Evolutionary conservation across 2,329 filamentous ascomycete genomes (phyloP).

Genomic region (Pseudogymnoascus sp.): DNA sequence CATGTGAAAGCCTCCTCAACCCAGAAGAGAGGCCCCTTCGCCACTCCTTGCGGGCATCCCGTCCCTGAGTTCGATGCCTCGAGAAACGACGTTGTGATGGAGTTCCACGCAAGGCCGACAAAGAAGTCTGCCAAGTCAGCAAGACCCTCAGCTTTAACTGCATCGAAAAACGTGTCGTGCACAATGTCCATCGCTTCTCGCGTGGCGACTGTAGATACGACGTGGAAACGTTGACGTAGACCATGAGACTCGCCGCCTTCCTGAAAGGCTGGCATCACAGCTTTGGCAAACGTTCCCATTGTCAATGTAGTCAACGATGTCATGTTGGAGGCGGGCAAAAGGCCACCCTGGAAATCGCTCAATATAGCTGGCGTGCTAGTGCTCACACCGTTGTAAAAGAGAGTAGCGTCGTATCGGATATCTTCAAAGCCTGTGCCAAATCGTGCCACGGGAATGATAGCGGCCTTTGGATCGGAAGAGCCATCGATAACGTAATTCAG

Average conservation of each 20-base stretch:
- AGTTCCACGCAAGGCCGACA: conserved; percentile 14
- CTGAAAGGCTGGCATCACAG: conserved; percentile 13
- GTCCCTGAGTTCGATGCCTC: conserved; percentile 11
- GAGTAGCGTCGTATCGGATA: conserved; percentile 12
- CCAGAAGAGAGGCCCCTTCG: conserved; percentile 17
- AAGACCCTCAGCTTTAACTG: conserved; percentile 3
- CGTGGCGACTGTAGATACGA: conserved; percentile 12
- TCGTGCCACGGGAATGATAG: conserved; percentile 15
- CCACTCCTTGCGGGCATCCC: conserved; percentile 15
- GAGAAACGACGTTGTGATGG: conserved; percentile 17
- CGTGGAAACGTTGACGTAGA: conserved; percentile 16
- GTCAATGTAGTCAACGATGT: conserved; percentile 12
- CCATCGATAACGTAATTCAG: conserved; percentile 15
- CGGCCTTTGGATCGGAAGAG: conserved; percentile 15
- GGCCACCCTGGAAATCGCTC: conserved; percentile 16
- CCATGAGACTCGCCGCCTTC: conserved; percentile 13
- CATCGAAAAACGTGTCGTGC: conserved; percentile 18
- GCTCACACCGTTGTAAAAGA: conserved; percentile 17
- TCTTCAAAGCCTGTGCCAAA: conserved; percentile 6
- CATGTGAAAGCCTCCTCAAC: conserved; percentile 16
- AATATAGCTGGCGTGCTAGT: conserved; percentile 12
- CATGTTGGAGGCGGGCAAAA: conserved; percentile 12
- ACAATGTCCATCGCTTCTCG: conserved; percentile 17
- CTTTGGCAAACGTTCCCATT: conserved; percentile 13
- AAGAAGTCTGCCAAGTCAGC: conserved; percentile 13